These are phyloP conservation scores for Amphibolis antarctica DNA, from an alignment of 106 monocot genomes.

Conservation along the genomic window DNA sequence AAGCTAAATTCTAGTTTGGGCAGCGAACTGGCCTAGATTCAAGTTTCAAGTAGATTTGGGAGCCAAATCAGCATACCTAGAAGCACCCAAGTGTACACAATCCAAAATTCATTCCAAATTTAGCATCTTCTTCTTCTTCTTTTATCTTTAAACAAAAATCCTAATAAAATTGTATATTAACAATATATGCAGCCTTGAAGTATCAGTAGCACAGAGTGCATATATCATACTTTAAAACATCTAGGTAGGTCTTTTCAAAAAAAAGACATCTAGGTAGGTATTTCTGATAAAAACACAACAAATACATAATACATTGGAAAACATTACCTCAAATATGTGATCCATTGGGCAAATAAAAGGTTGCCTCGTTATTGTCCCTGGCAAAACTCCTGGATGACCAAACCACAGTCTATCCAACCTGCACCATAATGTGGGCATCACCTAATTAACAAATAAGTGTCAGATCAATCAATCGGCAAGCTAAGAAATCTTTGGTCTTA, in stretches of 20 bases:
- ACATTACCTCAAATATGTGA: constrained; percentile 97
- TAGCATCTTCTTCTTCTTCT: no score
- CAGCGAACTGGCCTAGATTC: no score
- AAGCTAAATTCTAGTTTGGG: no score
- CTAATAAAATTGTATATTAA: no score
- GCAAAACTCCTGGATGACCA: constrained; percentile 79
- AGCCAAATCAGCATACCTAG: no score
- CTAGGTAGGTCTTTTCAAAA: neutral
- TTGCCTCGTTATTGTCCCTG: constrained; percentile 82
- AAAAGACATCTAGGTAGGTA: neutral
- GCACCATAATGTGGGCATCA: constrained; percentile 99
- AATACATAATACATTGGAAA: constrained; percentile 97
- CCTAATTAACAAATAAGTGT: constrained; percentile 42
- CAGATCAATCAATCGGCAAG: constrained; percentile 2
- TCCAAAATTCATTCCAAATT: no score
- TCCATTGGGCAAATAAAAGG: constrained; percentile 97
- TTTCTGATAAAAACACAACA: constrained; percentile 38
- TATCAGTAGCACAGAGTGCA: no score
- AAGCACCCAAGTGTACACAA: no score
- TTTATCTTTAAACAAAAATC: no score
- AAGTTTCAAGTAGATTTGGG: no score
- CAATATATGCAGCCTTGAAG: no score
- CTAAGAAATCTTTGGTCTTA: no score
- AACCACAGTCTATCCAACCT: constrained; percentile 94
- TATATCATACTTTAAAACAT: neutral